These are phyloP conservation scores for Populus hybrid DNA, from an alignment of 441 rosid genomes.

Conservation along the genomic window DNA sequence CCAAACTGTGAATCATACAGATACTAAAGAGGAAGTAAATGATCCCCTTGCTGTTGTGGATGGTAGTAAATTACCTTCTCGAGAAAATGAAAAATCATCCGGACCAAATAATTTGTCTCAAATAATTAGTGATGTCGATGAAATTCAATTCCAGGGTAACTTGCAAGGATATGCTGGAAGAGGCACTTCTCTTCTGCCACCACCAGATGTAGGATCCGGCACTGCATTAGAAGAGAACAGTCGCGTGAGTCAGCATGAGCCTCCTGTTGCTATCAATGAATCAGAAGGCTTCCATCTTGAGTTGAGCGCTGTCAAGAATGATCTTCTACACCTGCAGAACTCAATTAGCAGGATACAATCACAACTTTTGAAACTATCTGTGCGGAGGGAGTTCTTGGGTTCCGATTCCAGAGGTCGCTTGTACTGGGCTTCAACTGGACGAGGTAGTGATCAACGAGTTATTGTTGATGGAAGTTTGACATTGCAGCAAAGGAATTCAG, in stretches of 20 bases:
- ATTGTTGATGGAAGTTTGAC: slow-evolving; percentile 77
- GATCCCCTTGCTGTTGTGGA: slow-evolving; percentile 28
- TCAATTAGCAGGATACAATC: slow-evolving; percentile 55
- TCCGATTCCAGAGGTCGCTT: slow-evolving; percentile 75
- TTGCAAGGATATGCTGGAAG: slow-evolving; percentile 33
- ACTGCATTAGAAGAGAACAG: slow-evolving; percentile 30
- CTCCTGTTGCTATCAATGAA: slow-evolving; percentile 46
- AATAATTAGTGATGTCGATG: slow-evolving; percentile 33
- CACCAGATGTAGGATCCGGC: slow-evolving; percentile 33
- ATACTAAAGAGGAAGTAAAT: slow-evolving; percentile 22
- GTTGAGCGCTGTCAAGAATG: slow-evolving; percentile 52
- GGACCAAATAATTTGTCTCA: slow-evolving; percentile 35
- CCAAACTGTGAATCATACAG: slow-evolving; percentile 16
- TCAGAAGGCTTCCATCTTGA: slow-evolving; percentile 53
- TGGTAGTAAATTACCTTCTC: slow-evolving; percentile 33
- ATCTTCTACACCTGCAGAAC: slow-evolving; percentile 55
- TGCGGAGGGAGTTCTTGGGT: slow-evolving; percentile 90
- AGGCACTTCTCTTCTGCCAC: slow-evolving; percentile 21
- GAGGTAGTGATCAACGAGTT: slow-evolving; percentile 48
- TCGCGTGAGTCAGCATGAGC: slow-evolving; percentile 34
- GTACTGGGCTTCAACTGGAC: slow-evolving; percentile 78
- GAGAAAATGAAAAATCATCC: slow-evolving; percentile 32
- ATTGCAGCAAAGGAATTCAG: slow-evolving; percentile 38
- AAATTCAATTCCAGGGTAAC: slow-evolving; percentile 30
- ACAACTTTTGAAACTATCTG: slow-evolving; percentile 63